phyloP scores from a whole-genome alignment of 1,284 basidiomycete species.

The Phaffia rhodozyma region DNA sequence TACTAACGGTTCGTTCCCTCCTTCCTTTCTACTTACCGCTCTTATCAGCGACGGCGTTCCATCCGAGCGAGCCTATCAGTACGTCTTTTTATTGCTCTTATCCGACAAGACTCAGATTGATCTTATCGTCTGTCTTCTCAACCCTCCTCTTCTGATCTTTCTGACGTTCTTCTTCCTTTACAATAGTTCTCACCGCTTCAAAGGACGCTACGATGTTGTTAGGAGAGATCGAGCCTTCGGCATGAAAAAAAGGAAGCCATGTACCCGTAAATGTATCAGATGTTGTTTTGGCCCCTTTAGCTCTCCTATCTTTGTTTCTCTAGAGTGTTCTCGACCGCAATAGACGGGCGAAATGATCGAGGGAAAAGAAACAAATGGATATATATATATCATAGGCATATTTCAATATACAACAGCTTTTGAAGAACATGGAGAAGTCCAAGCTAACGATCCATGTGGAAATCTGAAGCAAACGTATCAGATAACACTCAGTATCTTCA shows the following conservation, averaged over 20 bases:
- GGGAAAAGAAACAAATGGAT: too few species aligned
- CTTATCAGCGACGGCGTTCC: slow-evolving; percentile 2
- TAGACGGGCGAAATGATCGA: too few species aligned
- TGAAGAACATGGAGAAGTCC: too few species aligned
- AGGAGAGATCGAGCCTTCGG: slow-evolving; percentile 60
- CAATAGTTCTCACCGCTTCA: slow-evolving; percentile 63
- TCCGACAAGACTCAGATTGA: not conserved
- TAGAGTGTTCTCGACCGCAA: too few species aligned
- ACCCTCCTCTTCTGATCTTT: not conserved
- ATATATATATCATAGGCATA: too few species aligned
- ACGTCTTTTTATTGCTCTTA: slow-evolving; percentile 27
- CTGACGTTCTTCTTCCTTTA: not conserved
- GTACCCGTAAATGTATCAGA: too few species aligned
- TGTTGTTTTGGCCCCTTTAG: too few species aligned
- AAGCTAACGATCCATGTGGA: too few species aligned
- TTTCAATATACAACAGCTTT: too few species aligned
- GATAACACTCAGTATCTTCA: too few species aligned
- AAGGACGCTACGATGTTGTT: slow-evolving; percentile 80
- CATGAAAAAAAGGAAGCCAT: not conserved
- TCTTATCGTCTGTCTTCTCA: slow-evolving; percentile 1
- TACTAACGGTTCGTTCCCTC: not conserved
- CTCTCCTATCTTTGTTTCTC: too few species aligned
- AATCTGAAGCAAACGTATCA: too few species aligned
- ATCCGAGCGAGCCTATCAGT: slow-evolving; percentile 80
- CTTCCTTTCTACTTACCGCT: not conserved